Evolutionary conservation across 768 basidiomycete genomes (phyloP).

Genomic region (Scleroderma citrinum): DNA sequence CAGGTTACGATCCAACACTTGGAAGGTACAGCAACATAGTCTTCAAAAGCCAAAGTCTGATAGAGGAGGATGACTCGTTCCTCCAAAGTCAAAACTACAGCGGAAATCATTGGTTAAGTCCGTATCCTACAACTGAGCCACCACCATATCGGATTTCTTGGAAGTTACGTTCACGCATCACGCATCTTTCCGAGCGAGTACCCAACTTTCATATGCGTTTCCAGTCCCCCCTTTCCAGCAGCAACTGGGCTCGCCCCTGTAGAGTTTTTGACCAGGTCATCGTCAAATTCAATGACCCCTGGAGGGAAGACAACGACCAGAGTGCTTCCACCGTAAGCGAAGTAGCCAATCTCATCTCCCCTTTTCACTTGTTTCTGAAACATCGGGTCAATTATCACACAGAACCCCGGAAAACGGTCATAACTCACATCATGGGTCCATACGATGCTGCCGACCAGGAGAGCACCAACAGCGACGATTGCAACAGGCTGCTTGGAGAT

Average conservation of each 20-base stretch:
- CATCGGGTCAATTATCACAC: background rate
- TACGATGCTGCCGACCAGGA: slow-evolving; percentile 71
- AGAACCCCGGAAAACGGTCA: background rate
- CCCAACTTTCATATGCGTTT: slow-evolving; percentile 56
- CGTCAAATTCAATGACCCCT: slow-evolving; percentile 50
- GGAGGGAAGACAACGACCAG: slow-evolving; percentile 54
- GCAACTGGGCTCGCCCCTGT: slow-evolving; percentile 8
- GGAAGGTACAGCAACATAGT: too few relatives aligned
- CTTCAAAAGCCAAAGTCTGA: too few relatives aligned
- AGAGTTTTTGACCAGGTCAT: slow-evolving; percentile 56
- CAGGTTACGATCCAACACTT: too few relatives aligned
- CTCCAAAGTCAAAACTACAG: too few relatives aligned
- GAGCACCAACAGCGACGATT: slow-evolving; percentile 72
- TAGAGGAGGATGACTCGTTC: too few relatives aligned
- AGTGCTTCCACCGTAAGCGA: slow-evolving; percentile 78
- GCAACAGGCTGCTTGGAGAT: slow-evolving; percentile 46
- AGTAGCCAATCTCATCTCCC: slow-evolving; percentile 63
- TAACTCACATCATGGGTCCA: slow-evolving; percentile 45
- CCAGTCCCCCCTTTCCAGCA: slow-evolving; percentile 35
- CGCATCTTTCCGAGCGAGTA: slow-evolving; percentile 20
- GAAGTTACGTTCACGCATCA: background rate
- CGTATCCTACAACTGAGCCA: too few relatives aligned
- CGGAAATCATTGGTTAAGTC: too few relatives aligned
- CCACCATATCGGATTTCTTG: too few relatives aligned
- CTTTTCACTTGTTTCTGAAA: slow-evolving; percentile 42